Conservation (phyloP, 164 flowering plant species). For the Vitis labrusca region DNA sequence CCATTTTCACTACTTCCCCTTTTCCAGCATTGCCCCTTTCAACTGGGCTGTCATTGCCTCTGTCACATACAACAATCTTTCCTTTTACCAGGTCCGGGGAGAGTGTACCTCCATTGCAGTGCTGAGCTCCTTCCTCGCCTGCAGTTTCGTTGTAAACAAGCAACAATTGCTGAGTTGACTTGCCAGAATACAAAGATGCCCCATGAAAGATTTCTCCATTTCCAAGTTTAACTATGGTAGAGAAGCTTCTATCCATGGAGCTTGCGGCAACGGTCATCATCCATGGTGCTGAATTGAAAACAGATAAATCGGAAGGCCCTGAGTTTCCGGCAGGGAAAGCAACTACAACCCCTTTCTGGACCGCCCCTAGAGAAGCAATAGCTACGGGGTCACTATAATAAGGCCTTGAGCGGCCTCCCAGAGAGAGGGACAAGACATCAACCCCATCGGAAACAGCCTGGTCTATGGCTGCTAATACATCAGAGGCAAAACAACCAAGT, state of each 20-base stretch:
- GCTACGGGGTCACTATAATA: conserved; percentile 56
- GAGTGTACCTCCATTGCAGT: conserved; percentile 49
- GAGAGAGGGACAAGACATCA: conserved; percentile 68
- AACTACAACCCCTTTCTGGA: conserved; percentile 51
- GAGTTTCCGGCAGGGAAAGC: conserved; percentile 67
- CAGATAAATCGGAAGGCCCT: conserved; percentile 48
- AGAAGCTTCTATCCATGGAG: conserved; percentile 60
- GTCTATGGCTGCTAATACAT: conserved; percentile 70
- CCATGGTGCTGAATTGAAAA: conserved; percentile 72
- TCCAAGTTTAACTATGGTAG: conserved; percentile 55
- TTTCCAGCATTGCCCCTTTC: conserved; percentile 17
- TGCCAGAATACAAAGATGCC: conserved; percentile 54
- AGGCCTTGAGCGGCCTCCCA: conserved; percentile 51
- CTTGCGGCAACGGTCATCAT: conserved; percentile 76
- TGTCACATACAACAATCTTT: conserved; percentile 62
- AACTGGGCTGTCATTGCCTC: conserved; percentile 41
- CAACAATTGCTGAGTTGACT: conserved; percentile 26
- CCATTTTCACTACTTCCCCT: conserved; percentile 55
- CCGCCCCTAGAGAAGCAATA: conserved; percentile 55
- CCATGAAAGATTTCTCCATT: conserved; percentile 48
- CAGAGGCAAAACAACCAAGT: conserved; percentile 55
- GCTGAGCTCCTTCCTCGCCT: conserved; percentile 38
- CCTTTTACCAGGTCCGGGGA: conserved; percentile 45
- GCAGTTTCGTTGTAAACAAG: conserved; percentile 54
- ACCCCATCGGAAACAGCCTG: conserved; percentile 73